These are phyloP conservation scores for Platanus orientalis DNA, from an alignment of 164 flowering plant species.

Conservation along the genomic window DNA sequence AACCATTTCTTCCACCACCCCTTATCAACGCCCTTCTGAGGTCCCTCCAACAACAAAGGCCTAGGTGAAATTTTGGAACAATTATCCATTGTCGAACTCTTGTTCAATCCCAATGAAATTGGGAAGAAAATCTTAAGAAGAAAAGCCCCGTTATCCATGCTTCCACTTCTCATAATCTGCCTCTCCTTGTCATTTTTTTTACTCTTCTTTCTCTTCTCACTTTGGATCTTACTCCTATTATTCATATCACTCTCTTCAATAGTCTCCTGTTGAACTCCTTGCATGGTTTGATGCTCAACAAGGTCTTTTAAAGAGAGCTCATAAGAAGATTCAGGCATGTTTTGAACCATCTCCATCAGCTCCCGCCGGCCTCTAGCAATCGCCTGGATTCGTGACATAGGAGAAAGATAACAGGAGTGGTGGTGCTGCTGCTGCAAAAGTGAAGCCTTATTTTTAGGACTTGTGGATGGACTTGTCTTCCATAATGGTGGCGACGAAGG, in stretches of 20 bases:
- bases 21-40: conserved; percentile 18
- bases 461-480: conserved; percentile 27
- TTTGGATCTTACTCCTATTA: background rate
- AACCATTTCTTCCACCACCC: conserved; percentile 40
- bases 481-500: conserved; percentile 46
- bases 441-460: conserved; percentile 15
- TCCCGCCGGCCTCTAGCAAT: conserved; percentile 56
- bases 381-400: conserved; percentile 29
- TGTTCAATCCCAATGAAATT: conserved; percentile 25
- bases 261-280: too few relatives aligned
- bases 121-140: conserved; percentile 59
- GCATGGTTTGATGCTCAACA: conserved; percentile 35
- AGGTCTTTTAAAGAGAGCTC: conserved; percentile 76
- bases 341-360: conserved; percentile 68
- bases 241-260: conserved; percentile 4
- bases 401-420: conserved; percentile 19
- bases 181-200: conserved; percentile 6
- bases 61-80: conserved; percentile 29
- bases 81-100: conserved; percentile 12
- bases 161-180: conserved; percentile 25
- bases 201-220: conserved; percentile 10
- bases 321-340: conserved; percentile 63
- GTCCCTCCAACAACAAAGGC: conserved; percentile 17
- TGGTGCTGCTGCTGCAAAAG: conserved; percentile 21
- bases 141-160: conserved; percentile 39